Conservation (phyloP, 2,329 filamentous ascomycete genomes). For the Clarireedia paspali region DNA sequence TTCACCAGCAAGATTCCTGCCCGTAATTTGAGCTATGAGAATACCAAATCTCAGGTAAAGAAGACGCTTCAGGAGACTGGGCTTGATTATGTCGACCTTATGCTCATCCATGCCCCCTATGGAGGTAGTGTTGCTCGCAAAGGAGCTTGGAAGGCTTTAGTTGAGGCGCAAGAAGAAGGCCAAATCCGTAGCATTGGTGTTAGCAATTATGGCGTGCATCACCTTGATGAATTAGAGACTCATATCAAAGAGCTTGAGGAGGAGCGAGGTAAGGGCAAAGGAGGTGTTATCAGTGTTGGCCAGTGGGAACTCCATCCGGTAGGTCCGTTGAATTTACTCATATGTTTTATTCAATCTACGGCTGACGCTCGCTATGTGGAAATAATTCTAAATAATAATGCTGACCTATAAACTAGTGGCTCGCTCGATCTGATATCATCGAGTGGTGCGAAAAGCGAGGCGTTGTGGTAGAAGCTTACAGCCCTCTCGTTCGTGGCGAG, state of each 20-base stretch:
- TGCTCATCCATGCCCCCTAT: conserved; percentile 55
- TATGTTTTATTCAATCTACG: not conserved
- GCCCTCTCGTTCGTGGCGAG: conserved; percentile 56
- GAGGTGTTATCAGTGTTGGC: conserved; percentile 70
- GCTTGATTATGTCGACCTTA: conserved; percentile 60
- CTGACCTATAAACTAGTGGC: conserved; percentile 44
- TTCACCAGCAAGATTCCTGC: conserved; percentile 55
- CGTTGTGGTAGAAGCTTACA: conserved; percentile 57
- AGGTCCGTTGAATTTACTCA: not conserved
- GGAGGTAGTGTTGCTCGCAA: conserved; percentile 49
- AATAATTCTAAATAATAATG: too few species aligned
- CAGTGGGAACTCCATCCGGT: conserved; percentile 81
- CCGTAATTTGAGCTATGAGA: conserved; percentile 50
- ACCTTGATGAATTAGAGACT: conserved; percentile 51
- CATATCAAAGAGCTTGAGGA: conserved; percentile 54
- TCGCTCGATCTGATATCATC: conserved; percentile 69
- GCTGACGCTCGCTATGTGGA: too few species aligned
- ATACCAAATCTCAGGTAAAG: conserved; percentile 55
- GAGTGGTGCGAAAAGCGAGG: conserved; percentile 63
- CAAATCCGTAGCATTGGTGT: conserved; percentile 55
- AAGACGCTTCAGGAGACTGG: conserved; percentile 49
- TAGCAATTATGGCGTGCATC: conserved; percentile 59
- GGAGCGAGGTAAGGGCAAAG: conserved; percentile 53
- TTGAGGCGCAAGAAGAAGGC: conserved; percentile 54
- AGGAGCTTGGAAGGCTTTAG: conserved; percentile 53